Conservation (phyloP, 345 rosid genomes). For the Raphanus sativus region DNA sequence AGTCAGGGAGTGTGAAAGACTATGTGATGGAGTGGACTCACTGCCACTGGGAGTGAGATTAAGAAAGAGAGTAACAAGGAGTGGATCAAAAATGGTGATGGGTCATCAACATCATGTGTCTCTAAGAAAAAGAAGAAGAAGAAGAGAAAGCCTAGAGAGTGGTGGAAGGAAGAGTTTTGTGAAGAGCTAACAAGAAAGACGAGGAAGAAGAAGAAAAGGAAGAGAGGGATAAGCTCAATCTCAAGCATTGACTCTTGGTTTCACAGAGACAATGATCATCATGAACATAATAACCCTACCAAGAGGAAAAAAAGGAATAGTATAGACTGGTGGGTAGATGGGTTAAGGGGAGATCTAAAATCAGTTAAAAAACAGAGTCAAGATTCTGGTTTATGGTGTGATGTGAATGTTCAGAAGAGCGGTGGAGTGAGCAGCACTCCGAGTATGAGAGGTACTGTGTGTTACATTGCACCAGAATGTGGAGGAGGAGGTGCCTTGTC, state of each 20-base stretch:
- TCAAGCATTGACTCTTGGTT: conserved; percentile 61
- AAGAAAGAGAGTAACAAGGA: conserved; percentile 54
- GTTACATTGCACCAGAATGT: conserved; percentile 79
- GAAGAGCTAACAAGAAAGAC: conserved; percentile 56
- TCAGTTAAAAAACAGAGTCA: conserved; percentile 49
- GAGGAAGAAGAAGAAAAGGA: conserved; percentile 58
- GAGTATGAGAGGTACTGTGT: conserved; percentile 85
- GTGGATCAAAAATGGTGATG: conserved; percentile 32
- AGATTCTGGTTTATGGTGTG: conserved; percentile 52
- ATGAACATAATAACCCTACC: conserved; percentile 15
- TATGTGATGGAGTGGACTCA: conserved; percentile 76
- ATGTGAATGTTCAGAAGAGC: conserved; percentile 67
- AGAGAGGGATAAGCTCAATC: conserved; percentile 41
- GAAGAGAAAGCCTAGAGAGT: conserved; percentile 68
- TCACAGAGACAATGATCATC: conserved; percentile 60
- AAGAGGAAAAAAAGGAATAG: conserved; percentile 61
- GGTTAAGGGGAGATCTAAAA: conserved; percentile 63
- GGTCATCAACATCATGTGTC: conserved; percentile 41
- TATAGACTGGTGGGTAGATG: conserved; percentile 74
- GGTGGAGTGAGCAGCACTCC: conserved; percentile 81
- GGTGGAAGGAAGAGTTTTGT: conserved; percentile 90
- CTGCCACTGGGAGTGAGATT: conserved; percentile 61
- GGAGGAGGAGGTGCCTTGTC: conserved; percentile 68
- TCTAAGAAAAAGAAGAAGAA: conserved; percentile 46
- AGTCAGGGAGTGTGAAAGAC: conserved; percentile 71